Conservation (phyloP, 2,329 filamentous ascomycete species). For the Venturia aucupariae region DNA sequence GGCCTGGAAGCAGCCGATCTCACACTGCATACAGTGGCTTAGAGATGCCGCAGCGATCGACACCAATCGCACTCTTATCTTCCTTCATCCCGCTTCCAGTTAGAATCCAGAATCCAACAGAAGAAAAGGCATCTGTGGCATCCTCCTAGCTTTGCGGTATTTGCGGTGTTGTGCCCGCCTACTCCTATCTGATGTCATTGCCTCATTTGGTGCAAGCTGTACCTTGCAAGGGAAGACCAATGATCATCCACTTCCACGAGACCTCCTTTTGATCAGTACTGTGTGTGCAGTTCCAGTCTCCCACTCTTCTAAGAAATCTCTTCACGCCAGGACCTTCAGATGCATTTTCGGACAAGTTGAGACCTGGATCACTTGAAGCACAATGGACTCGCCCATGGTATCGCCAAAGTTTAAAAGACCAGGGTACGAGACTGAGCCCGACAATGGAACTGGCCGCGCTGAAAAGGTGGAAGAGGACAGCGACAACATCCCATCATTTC, state of each 20-base stretch:
- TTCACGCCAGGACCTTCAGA: not conserved
- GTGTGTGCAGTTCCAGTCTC: not conserved
- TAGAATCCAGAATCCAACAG: not conserved
- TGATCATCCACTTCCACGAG: not conserved
- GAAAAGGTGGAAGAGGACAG: not conserved
- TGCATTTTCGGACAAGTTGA: not conserved
- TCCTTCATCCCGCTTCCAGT: not conserved
- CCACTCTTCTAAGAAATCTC: not conserved
- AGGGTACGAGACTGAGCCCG: slow-evolving; percentile 6
- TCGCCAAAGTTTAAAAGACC: slow-evolving; percentile 13
- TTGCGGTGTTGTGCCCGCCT: not conserved
- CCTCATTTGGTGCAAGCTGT: not conserved
- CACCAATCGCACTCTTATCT: not conserved
- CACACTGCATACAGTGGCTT: not conserved
- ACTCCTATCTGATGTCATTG: slow-evolving; percentile 4
- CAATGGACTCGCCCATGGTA: slow-evolving; percentile 11
- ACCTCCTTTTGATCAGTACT: not conserved
- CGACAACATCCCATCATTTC: not conserved
- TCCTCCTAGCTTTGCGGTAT: not conserved
- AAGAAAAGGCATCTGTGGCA: too few relatives aligned
- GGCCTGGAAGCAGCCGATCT: not conserved
- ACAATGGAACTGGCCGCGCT: not conserved
- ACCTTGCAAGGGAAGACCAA: not conserved
- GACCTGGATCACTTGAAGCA: not conserved
- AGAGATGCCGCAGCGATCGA: not conserved